Base-by-base conservation (phyloP, 2,329 filamentous ascomycete genomes). In the Cladosporium cucumerinum region DNA sequence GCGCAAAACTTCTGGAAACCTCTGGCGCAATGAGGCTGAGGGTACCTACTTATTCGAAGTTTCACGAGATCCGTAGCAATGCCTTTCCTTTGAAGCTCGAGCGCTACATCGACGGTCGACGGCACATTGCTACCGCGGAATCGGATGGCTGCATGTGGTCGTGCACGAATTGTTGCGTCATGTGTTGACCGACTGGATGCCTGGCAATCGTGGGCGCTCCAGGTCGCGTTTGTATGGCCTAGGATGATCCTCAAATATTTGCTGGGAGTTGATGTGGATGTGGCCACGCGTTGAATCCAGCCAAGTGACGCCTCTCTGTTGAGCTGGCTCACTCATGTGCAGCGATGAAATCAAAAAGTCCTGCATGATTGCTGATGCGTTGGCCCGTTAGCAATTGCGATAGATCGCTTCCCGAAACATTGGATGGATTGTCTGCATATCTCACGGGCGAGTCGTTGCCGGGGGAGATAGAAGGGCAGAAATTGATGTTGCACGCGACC, bases 41-140 rank as follows among this genome's bases (percentile, higher is more conserved):
- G 60, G 60, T 62, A 62, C 49, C 60, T 62, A 62, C 60, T 14
- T 62, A 5, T 18, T 16, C 25, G 18, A 28, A 30, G 60, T 62
- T 25, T 25, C 25, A 62, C 60, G 4, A 23, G 49, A 43, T 30
- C 26, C 21, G 12, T 43, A 30, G 25, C 18, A 46, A 26, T 18
- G 11, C 32, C n/a, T 14, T 30, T 32, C 28, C 14, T 32, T 10
- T 30, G 8, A 16, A n/a, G 60, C 32, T 55, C 60, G 34, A 55
- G 34, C 60, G 18, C 32, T 21, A 11, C 39, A 21, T 46, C 18
- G 32, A 32, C 5, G 23, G 32, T 18, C 34, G 36, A 43, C 36
- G 55, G 34, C 34, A 39, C 34, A 58, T 46, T 26, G 23, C 32
- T 28, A 36, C 55, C 23, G 55, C 55, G 36, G 55, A 21, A 10